These are phyloP conservation scores for Cupressus sempervirens DNA, from an alignment of 75 land plant genomes.

Conservation along the genomic window DNA sequence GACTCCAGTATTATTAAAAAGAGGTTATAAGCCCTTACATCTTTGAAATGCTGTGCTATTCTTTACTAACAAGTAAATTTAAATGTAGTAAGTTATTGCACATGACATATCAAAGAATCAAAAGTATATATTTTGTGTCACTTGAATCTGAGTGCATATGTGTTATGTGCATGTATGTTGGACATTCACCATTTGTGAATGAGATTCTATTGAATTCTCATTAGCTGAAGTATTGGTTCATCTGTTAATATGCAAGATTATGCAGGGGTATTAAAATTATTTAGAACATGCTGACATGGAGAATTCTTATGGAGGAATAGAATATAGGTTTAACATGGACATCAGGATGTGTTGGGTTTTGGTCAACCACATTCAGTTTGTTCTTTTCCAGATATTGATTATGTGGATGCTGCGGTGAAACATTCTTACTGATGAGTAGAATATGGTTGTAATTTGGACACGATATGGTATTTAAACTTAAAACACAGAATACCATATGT, in stretches of 20 bases:
- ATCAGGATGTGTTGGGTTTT: neutral
- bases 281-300: neutral
- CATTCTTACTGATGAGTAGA: neutral
- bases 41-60: neutral
- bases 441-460: neutral
- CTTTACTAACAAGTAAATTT: no score
- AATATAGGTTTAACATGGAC: neutral
- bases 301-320: neutral
- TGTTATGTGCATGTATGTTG: neutral
- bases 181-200: neutral
- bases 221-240: neutral
- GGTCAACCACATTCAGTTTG: neutral
- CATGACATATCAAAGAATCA: neutral
- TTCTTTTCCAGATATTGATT: neutral
- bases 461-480: neutral
- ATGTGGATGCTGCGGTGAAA: neutral
- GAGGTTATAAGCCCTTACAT: neutral
- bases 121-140: neutral
- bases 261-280: neutral
- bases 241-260: neutral
- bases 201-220: neutral
- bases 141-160: neutral
- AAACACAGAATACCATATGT: neutral
- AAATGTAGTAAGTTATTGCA: neutral
- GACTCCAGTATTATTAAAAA: neutral